These are phyloP conservation scores for Ophiostoma populinum DNA, from an alignment of 2,329 filamentous ascomycete species.

Conservation along the genomic window DNA sequence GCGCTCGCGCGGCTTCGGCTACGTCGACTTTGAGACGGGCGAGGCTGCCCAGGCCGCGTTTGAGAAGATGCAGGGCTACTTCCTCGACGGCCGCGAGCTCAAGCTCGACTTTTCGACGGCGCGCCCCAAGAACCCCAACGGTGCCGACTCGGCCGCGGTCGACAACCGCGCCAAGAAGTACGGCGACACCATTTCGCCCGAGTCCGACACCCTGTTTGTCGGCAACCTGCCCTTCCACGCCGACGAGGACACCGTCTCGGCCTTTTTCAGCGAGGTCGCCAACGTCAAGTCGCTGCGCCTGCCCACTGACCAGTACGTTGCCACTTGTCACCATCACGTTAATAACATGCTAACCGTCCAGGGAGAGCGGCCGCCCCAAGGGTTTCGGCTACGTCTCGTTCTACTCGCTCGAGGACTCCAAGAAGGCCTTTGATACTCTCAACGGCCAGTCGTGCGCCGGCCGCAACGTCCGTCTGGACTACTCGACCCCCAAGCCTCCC, in stretches of 20 bases:
- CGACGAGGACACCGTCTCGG: constrained; percentile 56
- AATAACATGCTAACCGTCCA: constrained; percentile 15
- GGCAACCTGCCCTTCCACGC: constrained; percentile 80
- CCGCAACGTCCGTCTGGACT: constrained; percentile 71
- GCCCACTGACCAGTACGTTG: constrained; percentile 57
- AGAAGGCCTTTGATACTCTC: constrained; percentile 47
- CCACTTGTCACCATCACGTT: constrained; percentile 14
- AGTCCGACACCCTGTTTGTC: constrained; percentile 76
- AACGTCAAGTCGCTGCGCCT: constrained; percentile 66
- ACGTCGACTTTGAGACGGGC: constrained; percentile 64
- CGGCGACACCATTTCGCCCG: constrained; percentile 64
- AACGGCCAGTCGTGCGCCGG: constrained; percentile 48
- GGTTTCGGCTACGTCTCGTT: constrained; percentile 88
- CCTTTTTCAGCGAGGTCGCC: constrained; percentile 56
- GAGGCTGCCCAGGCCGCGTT: constrained; percentile 27
- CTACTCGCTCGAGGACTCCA: constrained; percentile 65
- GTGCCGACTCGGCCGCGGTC: constrained; percentile 29
- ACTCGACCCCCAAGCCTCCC: constrained; percentile 47
- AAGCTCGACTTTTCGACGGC: constrained; percentile 22
- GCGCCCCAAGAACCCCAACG: constrained; percentile 13
- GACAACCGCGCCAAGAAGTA: constrained; percentile 49
- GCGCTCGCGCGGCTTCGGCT: constrained; percentile 83
- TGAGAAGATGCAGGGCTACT: constrained; percentile 20
- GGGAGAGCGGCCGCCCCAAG: constrained; percentile 70
- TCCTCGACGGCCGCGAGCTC: constrained; percentile 21